Conservation (phyloP, 2,329 filamentous ascomycete genomes). For the Westerdykella aurantiaca region DNA sequence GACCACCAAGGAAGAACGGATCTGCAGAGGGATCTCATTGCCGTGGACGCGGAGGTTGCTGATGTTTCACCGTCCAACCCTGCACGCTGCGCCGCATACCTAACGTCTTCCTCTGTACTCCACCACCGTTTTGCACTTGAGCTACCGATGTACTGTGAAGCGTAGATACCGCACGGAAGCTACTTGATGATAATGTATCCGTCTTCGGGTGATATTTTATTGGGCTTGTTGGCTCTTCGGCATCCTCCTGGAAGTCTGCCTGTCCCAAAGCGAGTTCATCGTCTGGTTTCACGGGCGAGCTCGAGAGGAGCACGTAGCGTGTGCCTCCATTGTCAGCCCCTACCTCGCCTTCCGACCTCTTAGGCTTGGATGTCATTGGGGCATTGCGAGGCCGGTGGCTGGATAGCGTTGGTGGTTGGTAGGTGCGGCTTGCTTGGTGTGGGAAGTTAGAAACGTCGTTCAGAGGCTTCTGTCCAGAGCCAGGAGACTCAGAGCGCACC, state of each 20-base stretch:
- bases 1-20: no score
- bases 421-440: constrained; percentile 5
- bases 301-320: constrained; percentile 47
- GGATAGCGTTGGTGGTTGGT: constrained; percentile 22
- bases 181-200: constrained; percentile 3
- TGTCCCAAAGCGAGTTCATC: not conserved
- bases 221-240: constrained; percentile 7
- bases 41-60: constrained; percentile 26
- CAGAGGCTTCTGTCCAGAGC: constrained; percentile 16
- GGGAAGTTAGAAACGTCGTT: constrained; percentile 32
- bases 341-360: constrained; percentile 10
- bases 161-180: constrained; percentile 36
- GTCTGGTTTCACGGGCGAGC: constrained; percentile 37
- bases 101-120: constrained; percentile 41
- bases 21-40: not conserved
- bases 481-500: constrained; percentile 18
- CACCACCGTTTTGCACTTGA: constrained; percentile 19
- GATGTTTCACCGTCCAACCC: constrained; percentile 44
- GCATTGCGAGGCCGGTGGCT: constrained; percentile 27
- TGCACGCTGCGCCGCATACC: constrained; percentile 48
- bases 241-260: constrained; percentile 4
- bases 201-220: constrained; percentile 5
- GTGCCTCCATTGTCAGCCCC: constrained; percentile 20
- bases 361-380: constrained; percentile 31
- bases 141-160: constrained; percentile 42